Conservation (phyloP, 352 stramenopile genomes). For the Phytophthora citricola region DNA sequence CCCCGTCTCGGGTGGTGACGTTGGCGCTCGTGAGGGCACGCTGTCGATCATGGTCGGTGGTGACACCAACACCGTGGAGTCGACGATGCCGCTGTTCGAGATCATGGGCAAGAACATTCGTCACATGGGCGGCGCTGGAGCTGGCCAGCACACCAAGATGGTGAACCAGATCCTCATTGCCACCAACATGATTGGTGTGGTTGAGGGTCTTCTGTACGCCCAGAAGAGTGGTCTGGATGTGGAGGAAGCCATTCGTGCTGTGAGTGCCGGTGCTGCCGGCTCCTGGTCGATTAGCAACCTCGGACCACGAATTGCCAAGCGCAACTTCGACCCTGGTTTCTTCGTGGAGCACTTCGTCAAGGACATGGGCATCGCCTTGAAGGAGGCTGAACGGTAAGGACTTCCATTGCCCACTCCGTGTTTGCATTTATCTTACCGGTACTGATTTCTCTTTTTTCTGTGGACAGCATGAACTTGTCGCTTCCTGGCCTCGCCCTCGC, state of each 20-base stretch:
- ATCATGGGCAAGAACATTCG: slow-evolving; percentile 93
- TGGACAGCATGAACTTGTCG: slow-evolving; percentile 84
- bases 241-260: slow-evolving; percentile 85
- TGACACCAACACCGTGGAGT: slow-evolving; percentile 75
- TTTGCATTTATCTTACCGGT: neutral
- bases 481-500: slow-evolving; percentile 86
- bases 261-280: slow-evolving; percentile 85
- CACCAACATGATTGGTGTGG: slow-evolving; percentile 92
- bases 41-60: slow-evolving; percentile 93
- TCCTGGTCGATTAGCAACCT: slow-evolving; percentile 93
- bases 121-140: slow-evolving; percentile 85
- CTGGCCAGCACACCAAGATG: slow-evolving; percentile 92
- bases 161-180: slow-evolving; percentile 92
- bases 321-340: slow-evolving; percentile 91
- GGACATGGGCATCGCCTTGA: slow-evolving; percentile 91
- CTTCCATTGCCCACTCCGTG: neutral
- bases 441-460: slow-evolving; percentile 2
- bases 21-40: slow-evolving; percentile 85
- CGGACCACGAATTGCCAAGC: slow-evolving; percentile 87
- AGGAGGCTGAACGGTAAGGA: slow-evolving; percentile 73
- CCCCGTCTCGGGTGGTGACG: slow-evolving; percentile 86
- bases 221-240: slow-evolving; percentile 86
- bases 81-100: slow-evolving; percentile 83
- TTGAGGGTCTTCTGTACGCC: slow-evolving; percentile 89
- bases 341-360: slow-evolving; percentile 93